Base-by-base conservation (phyloP, 768 basidiomycete species). In the Crucibulum laeve region DNA sequence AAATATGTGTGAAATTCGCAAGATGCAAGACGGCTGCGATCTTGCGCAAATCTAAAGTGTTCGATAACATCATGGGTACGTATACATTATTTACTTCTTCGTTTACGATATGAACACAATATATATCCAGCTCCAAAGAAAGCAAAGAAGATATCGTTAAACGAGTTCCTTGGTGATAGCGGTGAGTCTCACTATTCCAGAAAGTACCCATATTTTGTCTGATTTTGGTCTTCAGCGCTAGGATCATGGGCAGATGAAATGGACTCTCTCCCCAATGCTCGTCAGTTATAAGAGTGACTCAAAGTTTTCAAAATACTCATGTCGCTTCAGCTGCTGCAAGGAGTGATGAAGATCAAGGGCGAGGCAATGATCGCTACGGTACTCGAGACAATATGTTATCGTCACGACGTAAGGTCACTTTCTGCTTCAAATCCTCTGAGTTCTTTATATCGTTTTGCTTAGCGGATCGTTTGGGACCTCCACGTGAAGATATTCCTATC, bases 211-310 rank as follows among this genome's bases (percentile, higher is more conserved):
- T 23, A 37, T 36, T 48, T 47, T 50, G 32, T 40, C 44, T 39
- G 43, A 40, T 50, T 37, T 48, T 42, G 55, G 44, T 50, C 44
- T 41, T 40, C 39, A 92, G 91, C 82, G 42, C 69, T 89, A 41
- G 95, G 92, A 57, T 94, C 91, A 59, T 99, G 96, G 96, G 96
- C 96, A 5, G 96, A 98, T 62, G 96, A 98, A 67, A 93, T 97
- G 91, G 94, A 96, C 52, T 55, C 76, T 23, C 77, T 98, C 49
- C 95, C 95, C 21, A 87, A 81, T 54, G 94, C 91, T 58, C 95
- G 95, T 98, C 70, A 70, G 93, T 74, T 28, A 23, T 25, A 8
- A 10, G 34, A 23, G 43, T 14, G 35, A 37, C 17, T 47, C 25
- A 24, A 17, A 17, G 26, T 43, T 36, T 39, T 42, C 49, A 36